Base-by-base conservation (phyloP, 179 eudicot species). In the Monotropa hypopitys region DNA sequence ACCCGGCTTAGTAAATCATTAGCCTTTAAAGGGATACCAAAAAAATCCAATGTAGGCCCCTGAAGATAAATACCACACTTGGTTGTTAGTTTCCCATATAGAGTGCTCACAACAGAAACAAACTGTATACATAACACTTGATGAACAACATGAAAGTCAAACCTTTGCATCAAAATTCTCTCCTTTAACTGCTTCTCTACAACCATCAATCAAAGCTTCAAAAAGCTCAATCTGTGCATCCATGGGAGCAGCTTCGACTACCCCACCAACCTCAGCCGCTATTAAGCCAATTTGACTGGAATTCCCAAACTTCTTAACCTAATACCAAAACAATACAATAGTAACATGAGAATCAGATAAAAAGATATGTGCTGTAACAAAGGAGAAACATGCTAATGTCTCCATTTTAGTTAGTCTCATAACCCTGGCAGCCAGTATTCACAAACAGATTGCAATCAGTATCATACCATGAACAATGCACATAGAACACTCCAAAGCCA, bases 241-340 rank as follows among this genome's bases (percentile, higher is more conserved):
- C 9, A 78, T 81, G 51, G 98, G 91, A 87, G 99, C 94, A 73
- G 93, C 90, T 84, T 94, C 97, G 84, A 96, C 81, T 23, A 85
- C 80, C 57, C 99, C 99, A 71, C 99, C 98, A 79, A 94, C 97
- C 86, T 96, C 99, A 56, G 91, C 87, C 21, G 89, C 91, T 81
- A 96, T 88, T 70, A 82, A 85, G 84, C 86, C 82, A 61, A 94
- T 92, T 78, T 96, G 98, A 84, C 89, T 92, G 32, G 91, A 88
- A 79, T 86, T 92, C 75, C 99, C 99, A 80, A 91, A 96, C 88
- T 96, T 96, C 90, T 94, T 91, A 65, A 90, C 98, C 99, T 96
- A 82, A 63, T 74, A 70, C 28, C 18, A 28, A 8, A 13, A 42
- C 4, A 67, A 72, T 21, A 40, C 10, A 75, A 43, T 75, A 59